Evolutionary conservation across 177 flowering plant species (phyloP).

Genomic region (Vitis hybrid): DNA sequence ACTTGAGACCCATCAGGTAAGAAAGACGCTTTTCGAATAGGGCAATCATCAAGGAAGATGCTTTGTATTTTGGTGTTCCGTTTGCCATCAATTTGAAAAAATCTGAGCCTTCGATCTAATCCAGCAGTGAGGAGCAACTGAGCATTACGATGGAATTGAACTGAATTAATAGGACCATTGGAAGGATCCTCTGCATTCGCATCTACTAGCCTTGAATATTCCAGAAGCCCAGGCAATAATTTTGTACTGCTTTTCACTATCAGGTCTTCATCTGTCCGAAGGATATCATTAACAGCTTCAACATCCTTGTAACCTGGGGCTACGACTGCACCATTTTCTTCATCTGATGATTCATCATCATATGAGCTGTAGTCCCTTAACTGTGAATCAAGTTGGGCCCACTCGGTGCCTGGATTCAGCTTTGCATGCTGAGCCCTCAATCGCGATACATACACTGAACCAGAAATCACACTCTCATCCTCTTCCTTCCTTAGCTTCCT

Average conservation of each 20-base stretch:
- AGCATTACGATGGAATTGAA: constrained; percentile 81
- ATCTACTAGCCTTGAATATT: constrained; percentile 66
- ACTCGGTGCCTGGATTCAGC: constrained; percentile 79
- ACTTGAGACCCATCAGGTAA: constrained; percentile 87
- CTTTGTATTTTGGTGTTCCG: constrained; percentile 73
- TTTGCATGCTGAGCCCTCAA: constrained; percentile 82
- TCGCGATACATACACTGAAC: constrained; percentile 68
- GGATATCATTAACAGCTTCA: constrained; percentile 44
- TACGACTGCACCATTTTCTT: constrained; percentile 38
- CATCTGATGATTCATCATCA: constrained; percentile 61
- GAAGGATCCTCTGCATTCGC: constrained; percentile 75
- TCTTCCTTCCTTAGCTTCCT: constrained; percentile 83
- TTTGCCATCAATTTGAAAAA: constrained; percentile 92
- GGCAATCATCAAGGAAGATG: constrained; percentile 79
- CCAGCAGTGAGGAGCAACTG: constrained; percentile 87
- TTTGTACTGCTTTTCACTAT: constrained; percentile 57
- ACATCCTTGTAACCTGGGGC: constrained; percentile 33
- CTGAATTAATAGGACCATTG: constrained; percentile 66
- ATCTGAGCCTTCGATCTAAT: constrained; percentile 62
- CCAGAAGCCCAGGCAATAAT: constrained; percentile 75
- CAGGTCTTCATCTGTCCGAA: constrained; percentile 65
- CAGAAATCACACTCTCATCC: constrained; percentile 67
- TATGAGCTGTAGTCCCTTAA: constrained; percentile 18
- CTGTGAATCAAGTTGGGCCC: constrained; percentile 59
- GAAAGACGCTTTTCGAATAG: constrained; percentile 74